Base-by-base conservation (phyloP, 208 protist species). In the Endotrypanum monterogeii region DNA sequence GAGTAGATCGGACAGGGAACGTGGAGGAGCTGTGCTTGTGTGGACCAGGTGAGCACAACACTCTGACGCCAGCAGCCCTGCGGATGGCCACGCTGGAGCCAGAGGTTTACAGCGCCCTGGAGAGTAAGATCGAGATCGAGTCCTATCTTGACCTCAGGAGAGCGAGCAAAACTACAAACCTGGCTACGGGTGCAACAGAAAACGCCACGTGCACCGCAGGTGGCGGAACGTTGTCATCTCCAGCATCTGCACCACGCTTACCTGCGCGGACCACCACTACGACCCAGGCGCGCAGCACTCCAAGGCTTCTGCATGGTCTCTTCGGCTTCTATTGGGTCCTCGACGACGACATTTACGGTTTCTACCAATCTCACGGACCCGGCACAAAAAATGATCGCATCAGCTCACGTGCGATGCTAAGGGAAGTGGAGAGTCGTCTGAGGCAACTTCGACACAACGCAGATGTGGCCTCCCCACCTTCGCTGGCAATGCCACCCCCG, bases 321-420 rank as follows among this genome's bases (percentile, higher is more conserved):
- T 77, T 83, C 30, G 88, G 85, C 23, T 85, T 83, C 44, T 92
- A 92, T 73, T 97, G 94, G 92, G 92, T 97, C 1, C 71, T 97
- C n/a, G 94, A 97, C 52, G 94, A 97, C 73, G 94, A 97, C 67
- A 93, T 97, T 65, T 88, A 84, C 58, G 69, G 70, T 68, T 94
- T 97, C 54, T 77, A 84, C 70, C 61, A 71, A 39, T 66, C 79
- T 14, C 32, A 67, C 54, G 62, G 35, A 3, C 11, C 66, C 2
- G 63, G 54, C 37, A 65, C 54, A 25, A 86, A 88, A 63, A 90
- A 90, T 39, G 85, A 92, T 52, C 71, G 58, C 44, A 84, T 94
- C 35, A 86, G 88, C 18, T 63, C 80, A 3, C 87, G 91, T 20
- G 79, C 83, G 46, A 87, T 92, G 75, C 81, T 96, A 70, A 65